phyloP scores from a whole-genome alignment of 768 basidiomycete species.

The Dendrothele bispora region DNA sequence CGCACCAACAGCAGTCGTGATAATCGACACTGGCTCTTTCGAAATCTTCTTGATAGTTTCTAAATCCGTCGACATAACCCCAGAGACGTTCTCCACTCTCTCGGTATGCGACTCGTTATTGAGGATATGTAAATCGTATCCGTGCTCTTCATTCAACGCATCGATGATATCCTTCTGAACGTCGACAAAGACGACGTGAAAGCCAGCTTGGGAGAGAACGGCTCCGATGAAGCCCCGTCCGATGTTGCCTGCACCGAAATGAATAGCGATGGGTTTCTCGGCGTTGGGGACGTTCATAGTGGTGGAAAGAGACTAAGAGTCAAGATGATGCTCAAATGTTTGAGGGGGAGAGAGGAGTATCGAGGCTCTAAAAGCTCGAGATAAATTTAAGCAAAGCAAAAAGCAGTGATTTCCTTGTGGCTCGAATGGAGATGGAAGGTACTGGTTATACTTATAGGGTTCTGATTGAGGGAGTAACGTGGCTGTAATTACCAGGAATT shows the following conservation, averaged over 20 bases:
- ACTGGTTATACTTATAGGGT: no score
- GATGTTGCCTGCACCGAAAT: slow-evolving; percentile 9
- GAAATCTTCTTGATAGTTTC: slow-evolving; percentile 2
- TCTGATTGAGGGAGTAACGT: no score
- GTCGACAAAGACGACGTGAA: slow-evolving; percentile 35
- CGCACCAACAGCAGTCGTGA: slow-evolving; percentile 7
- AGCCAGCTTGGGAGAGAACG: slow-evolving; percentile 31
- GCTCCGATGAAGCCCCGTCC: slow-evolving; percentile 35
- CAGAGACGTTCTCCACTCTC: slow-evolving; percentile 4
- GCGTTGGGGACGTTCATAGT: no score
- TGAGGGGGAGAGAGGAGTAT: no score
- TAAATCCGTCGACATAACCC: slow-evolving; percentile 3
- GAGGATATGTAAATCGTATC: slow-evolving; percentile 31
- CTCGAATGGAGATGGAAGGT: no score
- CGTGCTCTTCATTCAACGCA: slow-evolving; percentile 24
- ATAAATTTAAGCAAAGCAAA: no score
- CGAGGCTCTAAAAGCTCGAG: no score
- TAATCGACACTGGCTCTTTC: slow-evolving; percentile 5
- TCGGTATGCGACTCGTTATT: slow-evolving; percentile 16
- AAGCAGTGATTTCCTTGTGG: no score
- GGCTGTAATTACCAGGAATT: no score
- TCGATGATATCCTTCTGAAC: slow-evolving; percentile 27
- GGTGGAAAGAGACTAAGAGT: no score
- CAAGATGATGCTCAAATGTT: no score
- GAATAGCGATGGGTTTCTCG: slow-evolving; percentile 4